Percentiles rank a stretch among this genome's conserved stretches.
These are phyloP conservation scores for Rhizoclosmatium globosum DNA, from an alignment of 192 early-diverging fungal species.

Conservation along the genomic window DNA sequence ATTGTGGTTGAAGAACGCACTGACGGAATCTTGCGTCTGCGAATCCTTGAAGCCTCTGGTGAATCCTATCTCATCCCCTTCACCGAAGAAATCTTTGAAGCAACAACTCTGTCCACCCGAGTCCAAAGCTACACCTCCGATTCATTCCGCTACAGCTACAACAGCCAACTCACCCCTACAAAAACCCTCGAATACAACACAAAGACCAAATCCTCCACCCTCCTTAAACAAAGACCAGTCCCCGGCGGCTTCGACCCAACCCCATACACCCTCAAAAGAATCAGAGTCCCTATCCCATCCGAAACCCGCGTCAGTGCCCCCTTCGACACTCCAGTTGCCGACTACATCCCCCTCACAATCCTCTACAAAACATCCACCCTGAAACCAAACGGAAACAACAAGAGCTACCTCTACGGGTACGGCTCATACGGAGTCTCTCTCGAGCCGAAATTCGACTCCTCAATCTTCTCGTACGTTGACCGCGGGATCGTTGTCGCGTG, in stretches of 20 bases:
- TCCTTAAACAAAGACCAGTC: conserved; percentile 44
- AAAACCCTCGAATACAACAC: conserved; percentile 46
- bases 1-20: conserved; percentile 41
- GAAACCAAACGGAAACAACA: conserved; percentile 51
- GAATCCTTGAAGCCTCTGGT: conserved; percentile 8
- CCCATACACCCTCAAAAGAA: conserved; percentile 43
- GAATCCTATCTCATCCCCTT: conserved; percentile 42
- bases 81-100: conserved; percentile 42
- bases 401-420: conserved; percentile 52
- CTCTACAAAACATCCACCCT: conserved; percentile 51
- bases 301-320: conserved; percentile 40
- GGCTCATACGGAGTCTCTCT: conserved; percentile 51
- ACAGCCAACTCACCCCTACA: conserved; percentile 43
- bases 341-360: conserved; percentile 54
- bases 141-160: conserved; percentile 46
- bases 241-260: conserved; percentile 40
- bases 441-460: conserved; percentile 39
- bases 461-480: conserved; percentile 46
- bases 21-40: conserved; percentile 33
- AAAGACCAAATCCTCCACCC: conserved; percentile 1
- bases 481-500: conserved; percentile 55
- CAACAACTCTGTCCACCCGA: conserved; percentile 4
- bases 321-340: conserved; percentile 51
- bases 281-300: conserved; percentile 46
- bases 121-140: conserved; percentile 46